Evolutionary conservation across 139 green algal species (phyloP), one percentile per base, ranked within the genome.

Genomic region (Eudorina sp.): DNA sequence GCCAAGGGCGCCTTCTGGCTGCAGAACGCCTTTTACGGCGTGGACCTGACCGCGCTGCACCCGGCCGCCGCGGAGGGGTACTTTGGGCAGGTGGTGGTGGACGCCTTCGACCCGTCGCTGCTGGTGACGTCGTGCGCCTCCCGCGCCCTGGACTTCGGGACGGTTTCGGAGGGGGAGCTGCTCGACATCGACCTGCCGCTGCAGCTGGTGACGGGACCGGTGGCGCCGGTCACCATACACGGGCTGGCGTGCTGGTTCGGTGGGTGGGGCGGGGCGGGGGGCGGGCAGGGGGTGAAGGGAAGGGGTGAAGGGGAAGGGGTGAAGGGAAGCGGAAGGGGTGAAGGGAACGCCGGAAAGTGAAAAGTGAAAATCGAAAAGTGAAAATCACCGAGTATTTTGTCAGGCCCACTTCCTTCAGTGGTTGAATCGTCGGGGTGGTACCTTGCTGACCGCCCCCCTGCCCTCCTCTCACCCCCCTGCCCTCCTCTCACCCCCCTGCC

Each of bases 201-300:
- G 41, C 76, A 95, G 40, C 90, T 92, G 77, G 74, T 83, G 5
- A 84, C 76, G 45, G 79, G 55, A 0, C 41, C 80, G 36, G 23
- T 88, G 6, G 80, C 64, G 27, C 84, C 89, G 2, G 89, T 90
- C 70, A 90, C 89, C 16, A 93, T 99, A 58, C 97, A 99, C 89
- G 97, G 97, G 45, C 46, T 99, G 14, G 97, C 97, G 2, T 96
- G 91, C 84, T 99, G 97, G 97, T 99, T 99, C 92, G 80, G 80
- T 86, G 62, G 36, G 80, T 68, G n/a, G n/a, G 58, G 58, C 27
- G 58, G 58, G 58, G 58, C n/a, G 16, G 58, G 58, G 58, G 23
- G 18, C 18, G 58, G 58, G n/a, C 58, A 27, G 18, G 16, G 16
- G 18, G n/a, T 68, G 6, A 31, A 21, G 58, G 58, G 14, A 9